Percentiles rank a stretch among this genome's conserved stretches.
Evolutionary conservation across 2,329 filamentous ascomycete species (phyloP).

Genomic region (Colletotrichum simmondsii): DNA sequence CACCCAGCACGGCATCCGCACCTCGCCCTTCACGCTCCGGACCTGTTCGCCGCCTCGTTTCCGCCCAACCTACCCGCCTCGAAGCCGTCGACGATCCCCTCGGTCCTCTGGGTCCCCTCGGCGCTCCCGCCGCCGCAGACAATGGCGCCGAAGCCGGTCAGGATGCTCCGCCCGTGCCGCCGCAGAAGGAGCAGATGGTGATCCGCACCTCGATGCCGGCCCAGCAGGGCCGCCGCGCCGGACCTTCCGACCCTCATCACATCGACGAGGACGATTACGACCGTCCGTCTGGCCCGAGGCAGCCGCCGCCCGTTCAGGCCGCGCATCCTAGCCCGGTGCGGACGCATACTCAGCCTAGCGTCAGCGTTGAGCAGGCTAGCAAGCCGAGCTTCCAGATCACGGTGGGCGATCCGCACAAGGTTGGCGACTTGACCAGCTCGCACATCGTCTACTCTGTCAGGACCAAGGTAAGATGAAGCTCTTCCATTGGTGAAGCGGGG

Average conservation of each 20-base stretch:
- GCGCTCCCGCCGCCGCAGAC: conserved; percentile 52
- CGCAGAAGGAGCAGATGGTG: conserved; percentile 73
- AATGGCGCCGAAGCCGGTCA: conserved; percentile 58
- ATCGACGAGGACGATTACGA: conserved; percentile 74
- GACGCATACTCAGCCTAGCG: conserved; percentile 75
- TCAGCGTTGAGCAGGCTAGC: conserved; percentile 91
- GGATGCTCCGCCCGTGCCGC: conserved; percentile 74
- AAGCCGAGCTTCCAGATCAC: conserved; percentile 92
- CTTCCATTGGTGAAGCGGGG: not conserved
- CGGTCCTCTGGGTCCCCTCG: conserved; percentile 78
- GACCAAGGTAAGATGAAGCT: conserved; percentile 74
- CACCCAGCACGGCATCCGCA: conserved; percentile 42
- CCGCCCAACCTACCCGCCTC: conserved; percentile 79
- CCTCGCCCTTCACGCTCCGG: conserved; percentile 56
- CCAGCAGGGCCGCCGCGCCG: conserved; percentile 54
- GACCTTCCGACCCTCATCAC: conserved; percentile 68
- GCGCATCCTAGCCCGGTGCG: conserved; percentile 63
- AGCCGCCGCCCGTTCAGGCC: conserved; percentile 73
- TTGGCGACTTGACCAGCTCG: conserved; percentile 94
- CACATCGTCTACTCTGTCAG: conserved; percentile 98
- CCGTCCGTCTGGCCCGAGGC: conserved; percentile 63
- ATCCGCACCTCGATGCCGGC: conserved; percentile 67
- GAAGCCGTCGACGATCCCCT: conserved; percentile 82
- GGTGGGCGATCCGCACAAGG: conserved; percentile 97
- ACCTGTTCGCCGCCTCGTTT: conserved; percentile 68